Base-by-base conservation (phyloP, 139 green algal species). In the Picochlorum sp. region DNA sequence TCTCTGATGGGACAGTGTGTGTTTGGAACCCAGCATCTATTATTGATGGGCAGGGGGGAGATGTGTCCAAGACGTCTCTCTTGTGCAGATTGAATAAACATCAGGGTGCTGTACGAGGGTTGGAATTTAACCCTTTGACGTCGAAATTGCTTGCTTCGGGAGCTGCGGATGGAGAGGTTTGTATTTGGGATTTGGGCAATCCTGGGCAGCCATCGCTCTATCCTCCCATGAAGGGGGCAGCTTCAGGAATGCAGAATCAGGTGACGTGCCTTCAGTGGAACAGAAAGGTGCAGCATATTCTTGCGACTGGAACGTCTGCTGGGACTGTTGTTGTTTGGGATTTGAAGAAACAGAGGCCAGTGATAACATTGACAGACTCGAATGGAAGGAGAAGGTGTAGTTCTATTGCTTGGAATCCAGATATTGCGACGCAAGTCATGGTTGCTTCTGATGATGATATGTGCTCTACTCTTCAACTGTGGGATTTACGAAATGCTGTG, bases 381-480 rank as follows among this genome's bases (percentile, higher is more conserved):
- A 85, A 78, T 57, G 84, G 82, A 44, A 45, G 69, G 21, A 63
- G 79, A 49, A 68, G 86, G 1, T 82, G 77, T 45, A 89, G 76
- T 1, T 83, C 79, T 10, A 63, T 97, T 59, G 81, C 92, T 65
- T 99, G 94, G 94, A 92, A 95, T 73, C 94, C 94, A 1, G 83
- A 90, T 20, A 77, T 92, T 4, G 83, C 88, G 9, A 97, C 88
- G 4, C 90, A 97, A 78, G 69, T 99, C 7, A 78, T 97, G 45
- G 92, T 98, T 56, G 91, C 92, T 2, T 95, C 80, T 11, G 94
- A 96, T 44, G 90, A 98, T 45, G 94, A 99, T 73, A 62, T 80
- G 26, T 90, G 77, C 10, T 88, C 90, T 23, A 83, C 81, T 1
- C 73, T 95, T 52, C 91, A 96, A 76, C 81, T 97, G 57, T 98